Base-by-base conservation (phyloP, 129 eudicot species). In the Lonicera japonica region DNA sequence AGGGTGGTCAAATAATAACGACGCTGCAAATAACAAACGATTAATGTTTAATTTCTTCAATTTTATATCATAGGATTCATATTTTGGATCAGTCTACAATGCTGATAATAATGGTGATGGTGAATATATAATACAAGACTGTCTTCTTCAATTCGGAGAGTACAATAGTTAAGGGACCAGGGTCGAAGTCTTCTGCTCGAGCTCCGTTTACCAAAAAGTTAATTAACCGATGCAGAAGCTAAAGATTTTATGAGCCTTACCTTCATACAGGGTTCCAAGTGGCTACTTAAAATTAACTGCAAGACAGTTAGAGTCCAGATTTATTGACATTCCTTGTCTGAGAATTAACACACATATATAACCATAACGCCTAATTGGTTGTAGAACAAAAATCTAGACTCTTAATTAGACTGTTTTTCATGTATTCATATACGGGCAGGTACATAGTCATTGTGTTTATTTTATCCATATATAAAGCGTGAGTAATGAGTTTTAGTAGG, bases 1-100 rank as follows among this genome's bases (percentile, higher is more conserved):
- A 73, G 96, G 99, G 4, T 88, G 96, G 96, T 74, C 79, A 21
- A 21, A 78, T 20, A 69, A 74, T 58, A 4, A 7, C 12, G 53
- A 81, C 20, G 77, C 82, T 5, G 56, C 70, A 3, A 48, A 51
- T 4, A 67, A 68, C 19, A 63, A 61, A 82, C 77, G 68, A 73
- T 80, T 23, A 5, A 24, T 36, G 21, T 47, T 63, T 0, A 5
- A 11, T 23, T 17, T 21, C 1, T 45, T 22, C 14, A 14, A 41
- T 2, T 5, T 11, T 8, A 21, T 45, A 5, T 45, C 8, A 0
- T 55, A 21, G 2, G 2, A 55, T 55, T 55, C 60, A 55, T 21
- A 0, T 0, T 7, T 55, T 19, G 5, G 1, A 55, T 12, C 29
- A 0, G 7, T 55, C 5, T 11, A 5, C 23, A n/a, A n/a, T n/a